Evolutionary conservation across 2,329 filamentous ascomycete genomes (phyloP), one percentile per base, ranked within the genome.

Genomic region (Coniochaeta prunicola): DNA sequence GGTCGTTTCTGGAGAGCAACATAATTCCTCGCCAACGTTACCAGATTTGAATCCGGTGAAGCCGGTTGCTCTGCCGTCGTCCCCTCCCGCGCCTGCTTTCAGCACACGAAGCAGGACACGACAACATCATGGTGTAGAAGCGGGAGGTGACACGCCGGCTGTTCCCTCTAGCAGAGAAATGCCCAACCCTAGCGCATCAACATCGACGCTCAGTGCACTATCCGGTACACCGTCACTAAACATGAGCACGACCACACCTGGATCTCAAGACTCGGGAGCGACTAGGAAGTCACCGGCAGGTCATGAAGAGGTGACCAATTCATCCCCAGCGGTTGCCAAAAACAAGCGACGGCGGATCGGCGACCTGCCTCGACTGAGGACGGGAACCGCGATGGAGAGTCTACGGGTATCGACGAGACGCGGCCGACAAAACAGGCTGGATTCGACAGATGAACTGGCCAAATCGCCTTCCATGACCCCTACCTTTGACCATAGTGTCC

Each of bases 361-460:
- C 17, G 60, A 62, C 10, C 58, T 66, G 13, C 59, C 66, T 4
- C 68, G 63, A 36, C 53, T 64, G 2, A 73, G 69, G 50, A 66
- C 65, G 2, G 59, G 59, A 15, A 21, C 28, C 3, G 63, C 66
- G 6, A 59, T 64, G 17, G 66, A 69, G 28, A 68, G 60, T 48
- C 50, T 67, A 19, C 66, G 67, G 58, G 67, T 67, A 26, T 64
- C 65, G 4, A 60, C 63, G 19, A 70, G 70, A 17, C 60, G 69
- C 13, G 56, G 45, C 12, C 58, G 64, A 53, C 60, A 64, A 48
- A 56, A 66, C 12, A 31, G 61, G 30, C 63, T 68, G 56, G 60
- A 67, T 64, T 82, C 80, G 13, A 75, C 78, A 0, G 80, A 83
- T 63, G 80, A 83, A 61, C 64, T 82, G 13, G 72, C 76, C 7